A percentile compares a stretch with the other conserved stretches of the same genome.
Evolutionary conservation across 2,329 filamentous ascomycete genomes (phyloP).

Genomic region (Plenodomus tracheiphilus): DNA sequence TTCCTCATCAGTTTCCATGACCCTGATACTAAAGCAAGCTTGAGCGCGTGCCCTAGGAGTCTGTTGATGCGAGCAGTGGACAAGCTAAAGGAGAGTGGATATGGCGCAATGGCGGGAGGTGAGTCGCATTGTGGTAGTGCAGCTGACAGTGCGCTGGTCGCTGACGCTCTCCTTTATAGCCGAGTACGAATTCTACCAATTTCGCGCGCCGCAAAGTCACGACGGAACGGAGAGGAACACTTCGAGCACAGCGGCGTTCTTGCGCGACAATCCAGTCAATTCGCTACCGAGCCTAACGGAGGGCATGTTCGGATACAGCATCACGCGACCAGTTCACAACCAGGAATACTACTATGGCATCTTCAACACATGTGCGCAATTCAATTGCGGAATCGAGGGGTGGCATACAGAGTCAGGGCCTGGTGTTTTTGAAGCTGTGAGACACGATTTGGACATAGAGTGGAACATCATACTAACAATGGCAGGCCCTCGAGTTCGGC

Average conservation of each 20-base stretch:
- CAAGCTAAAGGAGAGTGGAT: conserved; percentile 70
- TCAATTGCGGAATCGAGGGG: conserved; percentile 82
- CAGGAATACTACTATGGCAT: conserved; percentile 91
- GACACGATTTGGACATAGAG: conserved; percentile 13
- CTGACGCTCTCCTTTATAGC: conserved; percentile 56
- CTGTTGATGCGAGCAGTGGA: conserved; percentile 69
- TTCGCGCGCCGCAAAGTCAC: conserved; percentile 65
- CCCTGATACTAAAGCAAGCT: conserved; percentile 70
- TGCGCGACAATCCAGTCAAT: conserved; percentile 71
- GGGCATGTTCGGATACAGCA: conserved; percentile 94
- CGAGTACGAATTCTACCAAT: conserved; percentile 96
- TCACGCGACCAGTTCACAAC: conserved; percentile 85
- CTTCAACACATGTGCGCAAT: conserved; percentile 77
- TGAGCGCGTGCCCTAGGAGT: conserved; percentile 79
- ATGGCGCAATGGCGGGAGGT: conserved; percentile 89
- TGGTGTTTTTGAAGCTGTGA: conserved; percentile 88
- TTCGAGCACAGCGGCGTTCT: conserved; percentile 72
- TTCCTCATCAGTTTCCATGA: conserved; percentile 84
- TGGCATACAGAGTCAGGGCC: conserved; percentile 96
- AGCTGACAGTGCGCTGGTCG: conserved; percentile 16
- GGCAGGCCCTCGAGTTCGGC: conserved; percentile 81
- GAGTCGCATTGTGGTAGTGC: conserved; percentile 37
- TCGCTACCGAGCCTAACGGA: conserved; percentile 81
- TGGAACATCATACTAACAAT: conserved; percentile 29
- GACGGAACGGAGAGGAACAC: conserved; percentile 60